These are phyloP conservation scores for Elsinoe ampelina DNA, from an alignment of 2,329 filamentous ascomycete species.

Conservation along the genomic window DNA sequence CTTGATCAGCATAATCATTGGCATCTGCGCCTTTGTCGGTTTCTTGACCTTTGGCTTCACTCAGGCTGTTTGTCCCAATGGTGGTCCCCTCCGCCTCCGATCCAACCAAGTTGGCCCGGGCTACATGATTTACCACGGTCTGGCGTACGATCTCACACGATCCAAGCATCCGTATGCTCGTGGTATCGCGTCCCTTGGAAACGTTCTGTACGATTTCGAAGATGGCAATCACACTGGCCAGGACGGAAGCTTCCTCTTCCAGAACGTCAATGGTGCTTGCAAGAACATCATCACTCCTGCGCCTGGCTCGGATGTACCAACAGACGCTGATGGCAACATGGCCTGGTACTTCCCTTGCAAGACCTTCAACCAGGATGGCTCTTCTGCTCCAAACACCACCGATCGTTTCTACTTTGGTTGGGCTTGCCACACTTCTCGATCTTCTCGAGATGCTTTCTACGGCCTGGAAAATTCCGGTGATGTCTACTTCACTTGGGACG, in stretches of 20 bases:
- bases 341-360: constrained; percentile 97
- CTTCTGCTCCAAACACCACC: constrained; percentile 63
- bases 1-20: constrained; percentile 81
- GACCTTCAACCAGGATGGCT: constrained; percentile 88
- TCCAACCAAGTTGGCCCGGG: constrained; percentile 71
- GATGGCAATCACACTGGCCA: constrained; percentile 67
- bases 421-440: constrained; percentile 70
- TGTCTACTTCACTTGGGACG: constrained; percentile 93
- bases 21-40: constrained; percentile 81
- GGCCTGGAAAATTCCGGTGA: constrained; percentile 61
- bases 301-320: constrained; percentile 65
- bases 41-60: constrained; percentile 97
- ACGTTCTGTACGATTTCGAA: constrained; percentile 79
- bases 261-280: constrained; percentile 96
- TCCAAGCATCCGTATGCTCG: constrained; percentile 72
- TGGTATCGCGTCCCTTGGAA: constrained; percentile 64
- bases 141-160: constrained; percentile 70
- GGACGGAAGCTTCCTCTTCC: constrained; percentile 94
- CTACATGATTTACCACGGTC: constrained; percentile 95
- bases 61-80: constrained; percentile 67
- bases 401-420: constrained; percentile 73
- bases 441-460: constrained; percentile 67
- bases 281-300: constrained; percentile 76
- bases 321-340: constrained; percentile 61
- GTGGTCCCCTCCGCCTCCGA: constrained; percentile 58